Conservation (phyloP, 805 yeast species). For the Ogataea corticis region DNA sequence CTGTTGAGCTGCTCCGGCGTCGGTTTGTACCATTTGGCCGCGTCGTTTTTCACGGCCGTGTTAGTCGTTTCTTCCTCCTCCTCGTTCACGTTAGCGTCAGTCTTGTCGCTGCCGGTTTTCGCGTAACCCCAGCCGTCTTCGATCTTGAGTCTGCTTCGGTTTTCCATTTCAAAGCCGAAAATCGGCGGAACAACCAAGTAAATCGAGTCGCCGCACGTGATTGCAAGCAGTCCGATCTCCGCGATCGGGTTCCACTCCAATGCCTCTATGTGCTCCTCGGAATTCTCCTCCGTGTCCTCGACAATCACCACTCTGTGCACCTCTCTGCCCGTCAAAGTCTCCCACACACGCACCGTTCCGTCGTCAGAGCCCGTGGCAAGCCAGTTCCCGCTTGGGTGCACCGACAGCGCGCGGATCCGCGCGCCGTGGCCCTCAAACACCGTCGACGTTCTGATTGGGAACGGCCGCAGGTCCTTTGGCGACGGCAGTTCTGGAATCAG, state of each 20-base stretch:
- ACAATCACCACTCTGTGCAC: conserved; percentile 61
- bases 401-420: conserved; percentile 75
- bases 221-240: conserved; percentile 75
- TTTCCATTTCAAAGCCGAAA: conserved; percentile 85
- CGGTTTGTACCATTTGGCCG: conserved; percentile 85
- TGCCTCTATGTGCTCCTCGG: conserved; percentile 77
- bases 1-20: conserved; percentile 53
- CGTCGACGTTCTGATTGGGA: conserved; percentile 90
- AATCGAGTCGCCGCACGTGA: conserved; percentile 78
- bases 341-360: conserved; percentile 96
- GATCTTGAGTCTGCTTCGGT: conserved; percentile 70
- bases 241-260: conserved; percentile 89
- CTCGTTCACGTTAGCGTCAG: conserved; percentile 31
- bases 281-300: conserved; percentile 44
- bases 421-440: conserved; percentile 81
- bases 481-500: conserved; percentile 95
- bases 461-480: conserved; percentile 94
- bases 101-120: conserved; percentile 33
- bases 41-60: conserved; percentile 12
- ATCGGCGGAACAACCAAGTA: conserved; percentile 86
- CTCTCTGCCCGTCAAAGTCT: conserved; percentile 91
- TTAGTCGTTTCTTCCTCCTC: conserved; percentile 23
- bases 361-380: conserved; percentile 98
- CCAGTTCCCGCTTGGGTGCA: conserved; percentile 92
- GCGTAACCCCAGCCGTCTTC: conserved; percentile 93